Base-by-base conservation (phyloP, 306 rosid species). In the Albizia julibrissin region DNA sequence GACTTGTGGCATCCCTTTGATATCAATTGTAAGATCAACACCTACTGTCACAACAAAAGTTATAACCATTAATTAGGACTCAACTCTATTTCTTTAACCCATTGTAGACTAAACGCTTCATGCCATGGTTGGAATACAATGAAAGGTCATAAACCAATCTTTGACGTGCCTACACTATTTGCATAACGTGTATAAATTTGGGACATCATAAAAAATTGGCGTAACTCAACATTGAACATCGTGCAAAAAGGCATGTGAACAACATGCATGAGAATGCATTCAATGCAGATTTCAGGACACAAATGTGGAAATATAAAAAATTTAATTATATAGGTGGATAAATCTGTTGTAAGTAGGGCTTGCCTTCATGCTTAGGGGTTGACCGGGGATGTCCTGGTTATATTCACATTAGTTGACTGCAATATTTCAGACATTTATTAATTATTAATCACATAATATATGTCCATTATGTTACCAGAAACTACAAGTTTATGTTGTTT, bases 231-330 rank as follows among this genome's bases (percentile, higher is more conserved):
- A 44, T 44, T 31, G 54, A 50, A 24, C 59, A 34, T 31, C 62
- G 52, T 44, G 56, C 47, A 29, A 71, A 16, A 33, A 47, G 72
- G 66, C 85, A 74, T 3, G 62, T 34, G 62, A 72, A 46, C 19
- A 42, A 12, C 76, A 27, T 31, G 40, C 43, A 27, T 31, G 43
- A 19, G 33, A 54, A 54, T n/a, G 31, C n/a, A 34, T 64, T 34
- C 47, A 16, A 49, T 37, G n/a, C 24, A 34, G 13, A 33, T 50
- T 47, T 72, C 43, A 27, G 44, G 44, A 29, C 19, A 1, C 77
- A 49, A 8, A 27, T 49, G 44, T 4, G 62, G 27, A 73, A 47
- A 27, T 47, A 46, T 72, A 3, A 9, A 27, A 72, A 72, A 3
- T 0, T 26, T 27, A 12, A 16, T 29, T 7, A 15, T 31, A 5